Evolutionary conservation across 768 basidiomycete species (phyloP).

Genomic region (Lentinus brumalis): DNA sequence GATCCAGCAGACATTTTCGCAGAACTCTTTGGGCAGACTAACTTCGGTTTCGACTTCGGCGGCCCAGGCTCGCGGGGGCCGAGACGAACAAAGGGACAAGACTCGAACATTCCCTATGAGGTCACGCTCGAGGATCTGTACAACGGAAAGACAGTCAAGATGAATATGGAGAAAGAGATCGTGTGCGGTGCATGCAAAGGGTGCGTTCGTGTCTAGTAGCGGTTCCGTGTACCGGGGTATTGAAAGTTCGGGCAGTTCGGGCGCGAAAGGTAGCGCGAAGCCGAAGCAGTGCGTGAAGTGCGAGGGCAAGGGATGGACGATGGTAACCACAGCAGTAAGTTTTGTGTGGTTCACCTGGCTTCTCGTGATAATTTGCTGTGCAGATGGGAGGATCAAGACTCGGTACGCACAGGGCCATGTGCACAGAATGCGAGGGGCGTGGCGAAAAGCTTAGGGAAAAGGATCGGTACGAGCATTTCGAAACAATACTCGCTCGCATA

Average conservation of each 20-base stretch:
- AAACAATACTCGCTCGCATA: not conserved
- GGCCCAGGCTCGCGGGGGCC: slow-evolving; percentile 37
- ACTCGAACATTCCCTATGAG: slow-evolving; percentile 76
- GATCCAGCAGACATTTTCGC: slow-evolving; percentile 73
- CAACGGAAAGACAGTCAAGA: slow-evolving; percentile 85
- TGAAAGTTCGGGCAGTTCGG: slow-evolving; percentile 52
- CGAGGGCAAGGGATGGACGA: slow-evolving; percentile 81
- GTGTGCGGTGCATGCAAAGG: slow-evolving; percentile 83
- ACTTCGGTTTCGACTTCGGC: slow-evolving; percentile 66
- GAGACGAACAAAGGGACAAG: slow-evolving; percentile 61
- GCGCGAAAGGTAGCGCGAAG: slow-evolving; percentile 82
- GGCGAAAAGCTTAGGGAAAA: slow-evolving; percentile 81
- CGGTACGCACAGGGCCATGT: slow-evolving; percentile 55
- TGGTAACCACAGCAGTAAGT: slow-evolving; percentile 54
- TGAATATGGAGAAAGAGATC: slow-evolving; percentile 86
- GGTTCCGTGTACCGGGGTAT: not conserved
- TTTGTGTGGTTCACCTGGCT: not conserved
- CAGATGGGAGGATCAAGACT: slow-evolving; percentile 49
- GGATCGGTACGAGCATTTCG: slow-evolving; percentile 57
- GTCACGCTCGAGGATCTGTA: slow-evolving; percentile 93
- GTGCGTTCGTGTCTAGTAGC: slow-evolving; percentile 38
- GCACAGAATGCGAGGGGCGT: slow-evolving; percentile 68
- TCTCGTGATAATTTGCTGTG: slow-evolving; percentile 1
- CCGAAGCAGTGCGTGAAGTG: slow-evolving; percentile 81
- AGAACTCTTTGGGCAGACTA: slow-evolving; percentile 65